These are phyloP conservation scores for Alternaria ventricosa DNA, from an alignment of 2,329 filamentous ascomycete genomes.

Conservation along the genomic window DNA sequence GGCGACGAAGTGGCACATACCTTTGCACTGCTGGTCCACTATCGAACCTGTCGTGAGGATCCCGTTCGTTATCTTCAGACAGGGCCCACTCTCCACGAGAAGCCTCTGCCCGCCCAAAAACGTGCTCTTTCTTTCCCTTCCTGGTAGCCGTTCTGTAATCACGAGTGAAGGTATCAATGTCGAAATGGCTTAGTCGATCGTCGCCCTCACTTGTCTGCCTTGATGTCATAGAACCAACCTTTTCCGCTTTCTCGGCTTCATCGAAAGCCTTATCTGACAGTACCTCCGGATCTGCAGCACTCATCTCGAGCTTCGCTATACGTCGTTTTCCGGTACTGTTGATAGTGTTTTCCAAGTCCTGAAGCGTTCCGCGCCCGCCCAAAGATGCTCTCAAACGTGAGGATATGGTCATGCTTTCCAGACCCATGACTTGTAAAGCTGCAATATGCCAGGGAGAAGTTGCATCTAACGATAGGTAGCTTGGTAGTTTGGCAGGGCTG, in stretches of 20 bases:
- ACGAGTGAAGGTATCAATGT: constrained; percentile 43
- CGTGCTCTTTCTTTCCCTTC: constrained; percentile 39
- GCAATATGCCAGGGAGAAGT: constrained; percentile 80
- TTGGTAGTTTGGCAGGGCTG: constrained; percentile 63
- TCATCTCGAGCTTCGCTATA: constrained; percentile 77
- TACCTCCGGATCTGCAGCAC: constrained; percentile 55
- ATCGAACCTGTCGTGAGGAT: constrained; percentile 46
- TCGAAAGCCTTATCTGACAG: constrained; percentile 32
- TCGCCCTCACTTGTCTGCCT: constrained; percentile 24
- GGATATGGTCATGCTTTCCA: constrained; percentile 81
- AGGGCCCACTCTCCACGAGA: constrained; percentile 50
- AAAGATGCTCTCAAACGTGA: constrained; percentile 66
- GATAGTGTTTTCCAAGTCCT: constrained; percentile 69
- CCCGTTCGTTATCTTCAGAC: constrained; percentile 31
- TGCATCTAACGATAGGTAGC: constrained; percentile 65
- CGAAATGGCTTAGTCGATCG: constrained; percentile 33
- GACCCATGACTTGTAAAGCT: constrained; percentile 74
- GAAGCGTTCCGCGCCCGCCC: constrained; percentile 60
- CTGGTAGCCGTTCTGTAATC: constrained; percentile 32
- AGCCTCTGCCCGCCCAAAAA: constrained; percentile 51
- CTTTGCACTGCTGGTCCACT: constrained; percentile 45
- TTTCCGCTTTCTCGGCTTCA: constrained; percentile 34
- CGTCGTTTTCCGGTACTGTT: constrained; percentile 80
- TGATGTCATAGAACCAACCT: constrained; percentile 33
- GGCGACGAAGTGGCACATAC: constrained; percentile 28